Conservation (phyloP, 208 protist species). For the Leishmania martiniquensis region DNA sequence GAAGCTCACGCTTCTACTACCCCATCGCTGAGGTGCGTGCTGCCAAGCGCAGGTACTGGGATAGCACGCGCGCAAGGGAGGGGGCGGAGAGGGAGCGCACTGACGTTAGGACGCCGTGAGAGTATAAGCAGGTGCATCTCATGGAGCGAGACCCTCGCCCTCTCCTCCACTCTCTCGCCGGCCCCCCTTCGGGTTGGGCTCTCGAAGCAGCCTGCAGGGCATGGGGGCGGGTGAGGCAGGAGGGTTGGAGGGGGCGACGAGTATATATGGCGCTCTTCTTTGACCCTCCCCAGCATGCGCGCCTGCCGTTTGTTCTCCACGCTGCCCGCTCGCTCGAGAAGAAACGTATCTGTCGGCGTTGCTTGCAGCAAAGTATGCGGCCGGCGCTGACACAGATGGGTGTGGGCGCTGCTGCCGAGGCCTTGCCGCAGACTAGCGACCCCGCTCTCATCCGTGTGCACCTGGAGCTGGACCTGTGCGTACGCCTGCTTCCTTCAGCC, state of each 20-base stretch:
- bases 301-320: neutral
- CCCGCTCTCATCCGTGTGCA: neutral
- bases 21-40: slow-evolving; percentile 26
- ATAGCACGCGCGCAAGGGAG: neutral
- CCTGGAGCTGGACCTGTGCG: neutral
- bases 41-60: neutral
- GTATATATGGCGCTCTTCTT: neutral
- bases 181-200: neutral
- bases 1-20: slow-evolving; percentile 34
- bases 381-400: neutral
- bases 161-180: neutral
- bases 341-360: neutral
- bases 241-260: neutral
- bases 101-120: neutral
- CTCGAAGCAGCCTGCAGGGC: neutral
- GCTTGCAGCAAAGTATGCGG: neutral
- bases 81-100: neutral
- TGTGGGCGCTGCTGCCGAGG: neutral
- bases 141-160: neutral
- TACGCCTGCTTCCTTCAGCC: neutral
- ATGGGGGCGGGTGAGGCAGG: neutral
- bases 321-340: neutral
- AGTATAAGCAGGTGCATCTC: neutral
- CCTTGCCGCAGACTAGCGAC: neutral
- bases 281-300: neutral